phyloP scores from a whole-genome alignment of 352 stramenopile genomes.

The Salisapilia sapeloensis region DNA sequence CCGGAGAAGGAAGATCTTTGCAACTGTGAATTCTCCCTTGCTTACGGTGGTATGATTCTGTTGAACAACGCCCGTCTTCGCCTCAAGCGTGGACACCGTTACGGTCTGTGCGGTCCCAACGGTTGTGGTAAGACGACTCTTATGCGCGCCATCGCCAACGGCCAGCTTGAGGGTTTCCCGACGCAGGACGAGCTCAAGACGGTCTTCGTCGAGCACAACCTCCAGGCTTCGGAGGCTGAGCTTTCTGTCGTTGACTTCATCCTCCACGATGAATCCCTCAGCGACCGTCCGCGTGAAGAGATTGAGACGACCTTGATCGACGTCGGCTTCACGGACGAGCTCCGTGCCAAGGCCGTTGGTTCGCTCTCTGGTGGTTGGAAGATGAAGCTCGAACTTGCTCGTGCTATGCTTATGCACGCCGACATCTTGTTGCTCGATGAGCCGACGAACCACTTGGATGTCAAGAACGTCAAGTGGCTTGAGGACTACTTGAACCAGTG shows the following conservation, averaged over 20 bases:
- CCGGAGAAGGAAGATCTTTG: slow-evolving; percentile 95
- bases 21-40: slow-evolving; percentile 98
- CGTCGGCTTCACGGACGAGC: slow-evolving; percentile 88
- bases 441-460: slow-evolving; percentile 89
- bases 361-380: slow-evolving; percentile 92
- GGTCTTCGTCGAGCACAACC: slow-evolving; percentile 95
- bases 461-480: slow-evolving; percentile 86
- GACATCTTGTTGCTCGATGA: slow-evolving; percentile 95
- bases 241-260: slow-evolving; percentile 76
- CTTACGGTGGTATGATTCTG: slow-evolving; percentile 87
- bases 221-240: slow-evolving; percentile 82
- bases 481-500: slow-evolving; percentile 83
- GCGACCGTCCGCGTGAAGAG: slow-evolving; percentile 79
- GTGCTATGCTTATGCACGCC: slow-evolving; percentile 89
- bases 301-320: slow-evolving; percentile 82
- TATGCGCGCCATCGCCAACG: slow-evolving; percentile 91
- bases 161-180: slow-evolving; percentile 94
- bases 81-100: slow-evolving; percentile 83
- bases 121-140: slow-evolving; percentile 93
- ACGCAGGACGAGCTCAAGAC: slow-evolving; percentile 88
- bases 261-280: slow-evolving; percentile 77
- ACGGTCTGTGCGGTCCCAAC: slow-evolving; percentile 90
- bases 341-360: slow-evolving; percentile 85
- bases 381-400: slow-evolving; percentile 90
- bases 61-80: slow-evolving; percentile 84